Evolutionary conservation across 169 alveolate species (phyloP).

Genomic region (Plasmodium vivax): DNA sequence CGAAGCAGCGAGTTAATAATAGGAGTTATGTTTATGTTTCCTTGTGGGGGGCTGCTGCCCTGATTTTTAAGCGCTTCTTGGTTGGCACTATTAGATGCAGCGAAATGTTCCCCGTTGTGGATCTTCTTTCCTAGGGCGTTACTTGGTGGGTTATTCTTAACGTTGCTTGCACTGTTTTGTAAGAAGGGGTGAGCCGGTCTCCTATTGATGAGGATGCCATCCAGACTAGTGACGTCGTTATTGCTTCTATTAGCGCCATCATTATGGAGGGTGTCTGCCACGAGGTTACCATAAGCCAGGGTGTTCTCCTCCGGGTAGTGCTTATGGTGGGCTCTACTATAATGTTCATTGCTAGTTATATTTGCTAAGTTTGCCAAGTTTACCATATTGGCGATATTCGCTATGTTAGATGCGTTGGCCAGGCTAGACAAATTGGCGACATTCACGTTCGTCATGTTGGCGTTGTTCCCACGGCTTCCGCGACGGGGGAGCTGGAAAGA

Average conservation of each 20-base stretch:
- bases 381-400: background rate
- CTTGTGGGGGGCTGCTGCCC: background rate
- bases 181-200: background rate
- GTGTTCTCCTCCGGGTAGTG: background rate
- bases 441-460: background rate
- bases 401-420: background rate
- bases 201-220: background rate
- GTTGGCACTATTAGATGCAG: background rate
- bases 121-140: background rate
- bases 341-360: background rate
- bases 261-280: background rate
- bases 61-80: background rate
- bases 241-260: background rate
- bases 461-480: background rate
- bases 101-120: background rate
- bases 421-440: background rate
- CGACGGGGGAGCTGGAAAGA: background rate
- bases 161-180: background rate
- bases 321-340: background rate
- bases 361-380: background rate
- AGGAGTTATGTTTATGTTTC: conserved; percentile 59
- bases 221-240: background rate
- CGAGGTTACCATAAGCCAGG: background rate
- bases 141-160: background rate
- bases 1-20: conserved; percentile 50